A percentile compares a stretch with the other conserved stretches of the same genome.
These are phyloP conservation scores for Ascochyta koolunga DNA, from an alignment of 2,329 filamentous ascomycete genomes.

Conservation along the genomic window DNA sequence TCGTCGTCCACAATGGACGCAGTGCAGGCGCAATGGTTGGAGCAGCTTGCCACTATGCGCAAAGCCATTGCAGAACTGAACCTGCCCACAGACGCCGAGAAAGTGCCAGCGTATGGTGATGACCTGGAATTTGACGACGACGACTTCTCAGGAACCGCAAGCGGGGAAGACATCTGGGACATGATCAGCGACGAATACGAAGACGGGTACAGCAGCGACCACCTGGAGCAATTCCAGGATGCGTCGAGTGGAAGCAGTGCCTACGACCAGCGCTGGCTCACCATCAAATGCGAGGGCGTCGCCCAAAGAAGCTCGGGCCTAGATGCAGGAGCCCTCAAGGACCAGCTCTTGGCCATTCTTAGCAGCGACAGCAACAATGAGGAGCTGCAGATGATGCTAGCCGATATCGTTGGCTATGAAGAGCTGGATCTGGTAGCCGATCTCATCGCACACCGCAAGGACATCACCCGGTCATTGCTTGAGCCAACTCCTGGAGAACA, in stretches of 20 bases:
- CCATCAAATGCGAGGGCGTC: slow-evolving; percentile 69
- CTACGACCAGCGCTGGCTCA: slow-evolving; percentile 74
- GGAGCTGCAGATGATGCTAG: slow-evolving; percentile 87
- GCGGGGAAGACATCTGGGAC: slow-evolving; percentile 88
- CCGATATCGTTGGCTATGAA: slow-evolving; percentile 89
- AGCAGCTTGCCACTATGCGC: slow-evolving; percentile 85
- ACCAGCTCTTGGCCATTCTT: slow-evolving; percentile 78
- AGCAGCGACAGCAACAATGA: slow-evolving; percentile 72
- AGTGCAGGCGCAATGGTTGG: slow-evolving; percentile 75
- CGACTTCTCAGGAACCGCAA: slow-evolving; percentile 64
- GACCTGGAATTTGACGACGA: slow-evolving; percentile 71
- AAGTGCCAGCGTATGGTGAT: slow-evolving; percentile 59
- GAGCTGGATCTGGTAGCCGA: slow-evolving; percentile 93
- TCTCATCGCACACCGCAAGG: slow-evolving; percentile 76
- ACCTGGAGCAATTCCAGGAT: slow-evolving; percentile 61
- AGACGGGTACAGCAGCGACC: slow-evolving; percentile 67
- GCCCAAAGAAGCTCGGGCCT: slow-evolving; percentile 70
- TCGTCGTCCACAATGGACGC: slow-evolving; percentile 45
- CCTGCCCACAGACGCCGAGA: slow-evolving; percentile 56
- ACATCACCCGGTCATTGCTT: slow-evolving; percentile 58
- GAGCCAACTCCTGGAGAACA: slow-evolving; percentile 42
- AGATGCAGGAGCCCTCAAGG: slow-evolving; percentile 71
- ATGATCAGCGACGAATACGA: slow-evolving; percentile 79
- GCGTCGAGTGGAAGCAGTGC: slow-evolving; percentile 33
- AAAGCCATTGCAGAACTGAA: slow-evolving; percentile 78